Percentiles rank a stretch among this genome's conserved stretches.
Evolutionary conservation across 2,329 filamentous ascomycete species (phyloP).

Genomic region (Paraconiothyrium brasiliense): DNA sequence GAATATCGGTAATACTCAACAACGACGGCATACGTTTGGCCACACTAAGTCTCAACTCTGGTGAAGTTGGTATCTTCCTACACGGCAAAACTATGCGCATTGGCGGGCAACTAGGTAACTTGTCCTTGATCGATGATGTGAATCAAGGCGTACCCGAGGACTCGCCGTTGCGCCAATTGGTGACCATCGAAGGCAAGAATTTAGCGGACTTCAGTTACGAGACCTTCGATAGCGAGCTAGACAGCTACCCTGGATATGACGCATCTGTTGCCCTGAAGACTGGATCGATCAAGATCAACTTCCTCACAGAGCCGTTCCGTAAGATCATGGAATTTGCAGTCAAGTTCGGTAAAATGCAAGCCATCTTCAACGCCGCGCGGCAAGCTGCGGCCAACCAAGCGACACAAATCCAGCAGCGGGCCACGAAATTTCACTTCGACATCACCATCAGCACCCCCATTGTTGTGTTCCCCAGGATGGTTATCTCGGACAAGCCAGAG

Average conservation of each 20-base stretch:
- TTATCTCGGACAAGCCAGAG: conserved; percentile 73
- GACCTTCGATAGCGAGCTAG: conserved; percentile 82
- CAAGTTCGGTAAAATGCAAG: conserved; percentile 99
- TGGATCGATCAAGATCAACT: conserved; percentile 96
- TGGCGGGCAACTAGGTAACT: conserved; percentile 83
- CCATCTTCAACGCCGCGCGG: conserved; percentile 95
- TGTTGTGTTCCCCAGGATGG: conserved; percentile 86
- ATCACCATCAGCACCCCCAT: conserved; percentile 94
- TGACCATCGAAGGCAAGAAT: conserved; percentile 95
- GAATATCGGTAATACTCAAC: conserved; percentile 92
- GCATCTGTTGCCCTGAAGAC: conserved; percentile 89
- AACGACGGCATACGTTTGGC: conserved; percentile 96
- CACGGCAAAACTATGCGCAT: conserved; percentile 87
- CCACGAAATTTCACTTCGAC: conserved; percentile 92
- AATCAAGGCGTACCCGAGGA: conserved; percentile 86
- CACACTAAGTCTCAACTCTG: conserved; percentile 90
- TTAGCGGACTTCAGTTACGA: conserved; percentile 97
- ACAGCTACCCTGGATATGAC: conserved; percentile 91
- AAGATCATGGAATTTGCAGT: conserved; percentile 98
- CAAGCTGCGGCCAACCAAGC: conserved; percentile 95
- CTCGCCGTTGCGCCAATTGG: conserved; percentile 83
- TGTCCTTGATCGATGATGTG: conserved; percentile 91
- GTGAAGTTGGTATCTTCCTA: conserved; percentile 89
- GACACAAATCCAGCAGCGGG: conserved; percentile 89
- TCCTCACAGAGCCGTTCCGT: conserved; percentile 94